Evolutionary conservation across 805 yeast species (phyloP).

Genomic region (Candida pseudoglaebosa): DNA sequence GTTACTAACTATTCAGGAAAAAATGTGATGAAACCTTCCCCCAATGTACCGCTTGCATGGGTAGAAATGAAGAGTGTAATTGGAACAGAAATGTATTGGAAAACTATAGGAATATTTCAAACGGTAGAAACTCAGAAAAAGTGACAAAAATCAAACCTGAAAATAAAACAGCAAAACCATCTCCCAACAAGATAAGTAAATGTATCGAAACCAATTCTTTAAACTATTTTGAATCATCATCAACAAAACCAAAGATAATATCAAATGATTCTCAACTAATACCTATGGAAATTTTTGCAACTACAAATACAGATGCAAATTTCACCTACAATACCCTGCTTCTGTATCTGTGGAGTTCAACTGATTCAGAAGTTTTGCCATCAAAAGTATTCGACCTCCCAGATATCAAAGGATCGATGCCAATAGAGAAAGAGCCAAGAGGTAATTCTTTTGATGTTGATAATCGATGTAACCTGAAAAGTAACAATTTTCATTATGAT

Average conservation of each 20-base stretch:
- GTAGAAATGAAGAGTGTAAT: conserved; percentile 2
- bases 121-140: background rate
- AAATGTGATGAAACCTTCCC: conserved; percentile 6
- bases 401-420: background rate
- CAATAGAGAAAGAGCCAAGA: background rate
- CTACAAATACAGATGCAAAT: background rate
- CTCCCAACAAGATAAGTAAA: too few species aligned
- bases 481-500: background rate
- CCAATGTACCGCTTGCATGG: conserved; percentile 3
- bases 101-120: background rate
- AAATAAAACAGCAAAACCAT: background rate
- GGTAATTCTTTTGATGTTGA: background rate
- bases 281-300: background rate
- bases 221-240: background rate
- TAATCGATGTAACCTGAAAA: background rate
- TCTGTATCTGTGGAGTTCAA: background rate
- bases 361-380: background rate
- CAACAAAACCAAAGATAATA: background rate
- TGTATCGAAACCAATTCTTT: background rate
- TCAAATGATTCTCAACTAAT: background rate
- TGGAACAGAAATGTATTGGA: conserved; percentile 1
- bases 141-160: background rate
- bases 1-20: conserved; percentile 5
- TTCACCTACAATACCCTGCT: conserved; percentile 1
- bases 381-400: background rate